Base-by-base conservation (phyloP, 805 yeast genomes). In the Teunomyces stri region DNA sequence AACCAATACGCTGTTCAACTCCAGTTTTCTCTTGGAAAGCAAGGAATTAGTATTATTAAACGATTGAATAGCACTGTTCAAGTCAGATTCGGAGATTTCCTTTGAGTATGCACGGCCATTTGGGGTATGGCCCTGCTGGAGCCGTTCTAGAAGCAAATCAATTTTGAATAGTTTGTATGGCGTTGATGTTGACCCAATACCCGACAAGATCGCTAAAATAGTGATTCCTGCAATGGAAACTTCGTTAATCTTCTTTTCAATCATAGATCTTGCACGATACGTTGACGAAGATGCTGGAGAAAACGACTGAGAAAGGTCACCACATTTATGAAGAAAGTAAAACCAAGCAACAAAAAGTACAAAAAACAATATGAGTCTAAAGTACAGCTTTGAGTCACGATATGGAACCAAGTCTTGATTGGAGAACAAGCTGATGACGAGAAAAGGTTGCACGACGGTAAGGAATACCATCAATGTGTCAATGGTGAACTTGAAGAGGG, bases 161-260 rank as follows among this genome's bases (percentile, higher is more conserved):
- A 53, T 9, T 3, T 50, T 40, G 31, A 63, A 56, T 25, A 55
- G 46, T 25, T 61, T 58, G 51, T 61, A 70, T 6, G 80, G 73
- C 0, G 80, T 75, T 36, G 79, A 70, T 11, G 75, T 61, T 5
- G 79, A 74, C 1, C 82, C 84, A 37, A 79, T 68, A 2, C 84
- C 84, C 9, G 80, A 77, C 15, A 79, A 60, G 0, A 75, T 51
- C 0, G 81, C 78, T 44, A 79, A 66, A 43, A 75, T 69, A n/a
- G 78, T 66, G 27, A 79, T 72, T 0, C 84, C 84, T 22, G 75
- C 64, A 38, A 79, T 57, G 3, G 76, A 68, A 27, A 79, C 55
- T 53, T 78, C 76, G 51, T 70, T 74, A 38, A 79, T 65, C 45
- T 78, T 74, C 15, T 62, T 60, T 41, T 73, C 72, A n/a, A 74